Conservation (phyloP, 768 basidiomycete species). For the Mycena vulgaris region DNA sequence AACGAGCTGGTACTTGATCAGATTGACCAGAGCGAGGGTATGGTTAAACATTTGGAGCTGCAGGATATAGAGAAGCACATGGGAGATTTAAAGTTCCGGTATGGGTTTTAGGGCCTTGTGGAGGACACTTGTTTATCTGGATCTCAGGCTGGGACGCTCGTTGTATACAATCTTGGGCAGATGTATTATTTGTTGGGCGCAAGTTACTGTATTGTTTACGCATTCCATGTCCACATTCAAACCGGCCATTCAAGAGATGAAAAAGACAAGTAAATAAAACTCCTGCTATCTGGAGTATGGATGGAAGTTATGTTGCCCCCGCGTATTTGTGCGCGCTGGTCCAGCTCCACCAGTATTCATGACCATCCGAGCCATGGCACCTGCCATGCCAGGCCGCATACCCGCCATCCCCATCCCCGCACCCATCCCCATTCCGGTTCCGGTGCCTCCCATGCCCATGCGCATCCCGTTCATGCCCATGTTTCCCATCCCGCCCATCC, state of each 20-base stretch:
- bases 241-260: neutral
- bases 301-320: conserved; percentile 75
- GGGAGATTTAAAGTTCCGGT: conserved; percentile 20
- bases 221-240: too few relatives aligned
- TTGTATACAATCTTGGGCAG: too few relatives aligned
- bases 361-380: conserved; percentile 56
- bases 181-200: too few relatives aligned
- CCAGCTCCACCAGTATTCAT: conserved; percentile 59
- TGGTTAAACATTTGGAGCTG: conserved; percentile 20
- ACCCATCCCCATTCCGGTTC: conserved; percentile 31
- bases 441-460: conserved; percentile 52
- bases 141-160: too few relatives aligned
- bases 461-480: conserved; percentile 57
- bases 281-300: conserved; percentile 70
- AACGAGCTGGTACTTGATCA: conserved; percentile 46
- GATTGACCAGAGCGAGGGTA: conserved; percentile 26
- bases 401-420: conserved; percentile 43
- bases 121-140: too few relatives aligned
- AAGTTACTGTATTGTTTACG: too few relatives aligned
- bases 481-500: conserved; percentile 49
- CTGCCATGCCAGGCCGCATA: conserved; percentile 35
- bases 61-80: conserved; percentile 8
- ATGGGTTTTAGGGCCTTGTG: conserved; percentile 4
- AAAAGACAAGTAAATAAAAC: neutral
- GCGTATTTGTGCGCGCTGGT: conserved; percentile 63